These are phyloP conservation scores for Macrocystidia cucumis DNA, from an alignment of 1,284 basidiomycete genomes.

Conservation along the genomic window DNA sequence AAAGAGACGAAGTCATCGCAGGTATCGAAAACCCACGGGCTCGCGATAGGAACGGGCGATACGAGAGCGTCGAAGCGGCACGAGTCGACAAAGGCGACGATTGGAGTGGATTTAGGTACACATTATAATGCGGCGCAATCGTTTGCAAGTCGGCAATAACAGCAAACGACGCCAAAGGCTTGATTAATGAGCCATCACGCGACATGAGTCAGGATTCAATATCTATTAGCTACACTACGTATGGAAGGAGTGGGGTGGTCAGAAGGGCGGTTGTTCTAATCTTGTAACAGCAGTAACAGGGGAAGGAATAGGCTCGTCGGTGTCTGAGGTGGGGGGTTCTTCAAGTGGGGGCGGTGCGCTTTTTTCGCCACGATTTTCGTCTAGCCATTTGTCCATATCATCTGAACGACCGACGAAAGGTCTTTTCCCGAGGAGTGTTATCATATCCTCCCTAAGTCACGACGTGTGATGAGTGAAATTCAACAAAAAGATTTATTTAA, in stretches of 20 bases:
- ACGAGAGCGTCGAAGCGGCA: slow-evolving; percentile 37
- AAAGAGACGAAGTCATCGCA: slow-evolving; percentile 59
- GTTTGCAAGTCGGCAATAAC: too few species aligned
- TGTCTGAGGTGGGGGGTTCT: slow-evolving; percentile 22
- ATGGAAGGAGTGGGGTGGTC: slow-evolving; percentile 9
- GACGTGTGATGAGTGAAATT: slow-evolving; percentile 4
- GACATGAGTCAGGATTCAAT: slow-evolving; percentile 10
- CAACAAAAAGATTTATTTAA: slow-evolving; percentile 14
- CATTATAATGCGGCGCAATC: slow-evolving; percentile 16
- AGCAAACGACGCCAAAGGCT: too few species aligned
- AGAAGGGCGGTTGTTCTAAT: slow-evolving; percentile 17
- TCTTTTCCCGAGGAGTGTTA: slow-evolving; percentile 75
- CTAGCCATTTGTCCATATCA: slow-evolving; percentile 93
- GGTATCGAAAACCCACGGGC: slow-evolving; percentile 30
- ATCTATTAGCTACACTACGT: slow-evolving; percentile 16
- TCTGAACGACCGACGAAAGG: slow-evolving; percentile 76
- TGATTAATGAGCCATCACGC: too few species aligned
- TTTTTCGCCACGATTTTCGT: slow-evolving; percentile 56
- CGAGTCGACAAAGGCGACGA: slow-evolving; percentile 46
- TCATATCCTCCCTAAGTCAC: slow-evolving; percentile 68
- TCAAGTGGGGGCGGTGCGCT: slow-evolving; percentile 54
- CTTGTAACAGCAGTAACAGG: slow-evolving; percentile 41
- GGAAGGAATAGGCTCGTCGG: slow-evolving; percentile 32
- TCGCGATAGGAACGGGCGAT: slow-evolving; percentile 34
- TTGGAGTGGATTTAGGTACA: slow-evolving; percentile 57